A percentile compares a stretch with the other conserved stretches of the same genome.
phyloP scores from a whole-genome alignment of 2,329 filamentous ascomycete species.

The Xylogone sp. region DNA sequence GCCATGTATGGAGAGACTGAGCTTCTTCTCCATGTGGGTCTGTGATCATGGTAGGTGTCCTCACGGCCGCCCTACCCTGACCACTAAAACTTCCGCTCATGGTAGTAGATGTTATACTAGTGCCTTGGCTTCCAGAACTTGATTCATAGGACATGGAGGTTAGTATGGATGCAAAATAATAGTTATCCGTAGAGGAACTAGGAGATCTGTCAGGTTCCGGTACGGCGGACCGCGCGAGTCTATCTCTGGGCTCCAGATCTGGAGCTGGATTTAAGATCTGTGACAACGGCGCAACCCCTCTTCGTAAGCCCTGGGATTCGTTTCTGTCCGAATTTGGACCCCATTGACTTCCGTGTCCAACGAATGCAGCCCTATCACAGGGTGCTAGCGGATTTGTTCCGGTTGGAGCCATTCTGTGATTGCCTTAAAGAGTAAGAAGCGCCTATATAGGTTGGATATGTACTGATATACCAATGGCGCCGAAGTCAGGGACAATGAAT shows the following conservation, averaged over 20 bases:
- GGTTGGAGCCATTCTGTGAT: no score
- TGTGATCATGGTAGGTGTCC: not conserved
- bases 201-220: not conserved
- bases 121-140: not conserved
- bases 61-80: not conserved
- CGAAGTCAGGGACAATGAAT: no score
- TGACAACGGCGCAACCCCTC: slow-evolving; percentile 51
- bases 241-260: not conserved
- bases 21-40: not conserved
- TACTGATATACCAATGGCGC: no score
- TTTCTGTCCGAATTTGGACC: slow-evolving; percentile 17
- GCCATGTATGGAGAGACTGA: not conserved
- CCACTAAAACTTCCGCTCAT: not conserved
- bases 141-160: not conserved
- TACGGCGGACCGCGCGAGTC: not conserved
- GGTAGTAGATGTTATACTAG: not conserved
- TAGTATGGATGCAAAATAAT: not conserved
- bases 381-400: no score
- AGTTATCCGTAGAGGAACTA: not conserved
- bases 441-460: no score
- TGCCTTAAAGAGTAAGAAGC: no score
- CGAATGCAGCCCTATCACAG: no score
- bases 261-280: slow-evolving; percentile 51
- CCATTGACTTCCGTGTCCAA: no score
- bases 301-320: slow-evolving; percentile 33